These are phyloP conservation scores for Blastomyces gilchristii DNA, from an alignment of 2,329 filamentous ascomycete genomes.

Conservation along the genomic window DNA sequence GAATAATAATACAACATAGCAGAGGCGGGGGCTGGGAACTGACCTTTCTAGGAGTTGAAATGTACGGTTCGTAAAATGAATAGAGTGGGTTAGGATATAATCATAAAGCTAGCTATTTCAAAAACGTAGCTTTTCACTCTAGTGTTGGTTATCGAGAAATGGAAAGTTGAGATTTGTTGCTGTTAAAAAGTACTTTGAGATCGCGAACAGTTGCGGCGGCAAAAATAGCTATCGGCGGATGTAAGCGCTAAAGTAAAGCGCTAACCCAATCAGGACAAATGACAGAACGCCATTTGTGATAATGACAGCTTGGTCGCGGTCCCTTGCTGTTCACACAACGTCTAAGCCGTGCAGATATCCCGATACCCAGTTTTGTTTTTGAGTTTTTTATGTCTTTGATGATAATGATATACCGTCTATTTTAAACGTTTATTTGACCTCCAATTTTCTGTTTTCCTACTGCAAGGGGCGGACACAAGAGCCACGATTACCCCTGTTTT, in stretches of 20 bases:
- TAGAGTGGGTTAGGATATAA: background rate
- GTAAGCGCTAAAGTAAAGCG: background rate
- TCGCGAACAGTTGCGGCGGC: background rate
- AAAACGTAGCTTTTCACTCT: background rate
- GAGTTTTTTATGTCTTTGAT: background rate
- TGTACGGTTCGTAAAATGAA: background rate
- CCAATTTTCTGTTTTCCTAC: background rate
- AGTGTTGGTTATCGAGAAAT: background rate
- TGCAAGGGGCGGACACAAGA: background rate
- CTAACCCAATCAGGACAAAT: background rate
- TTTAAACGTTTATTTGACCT: background rate
- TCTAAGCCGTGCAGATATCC: background rate
- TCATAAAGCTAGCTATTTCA: background rate
- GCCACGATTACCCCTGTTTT: background rate
- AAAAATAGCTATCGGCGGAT: background rate
- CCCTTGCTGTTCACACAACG: too few species aligned
- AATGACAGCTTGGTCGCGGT: background rate
- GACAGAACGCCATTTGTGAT: background rate
- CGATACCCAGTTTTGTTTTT: background rate
- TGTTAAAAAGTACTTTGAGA: background rate
- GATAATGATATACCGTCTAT: background rate
- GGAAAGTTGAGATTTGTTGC: background rate
- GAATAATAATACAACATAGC: background rate
- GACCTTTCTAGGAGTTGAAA: background rate
- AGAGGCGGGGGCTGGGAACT: background rate